Base-by-base conservation (phyloP, 306 rosid genomes). In the Begonia fuchsioides region DNA sequence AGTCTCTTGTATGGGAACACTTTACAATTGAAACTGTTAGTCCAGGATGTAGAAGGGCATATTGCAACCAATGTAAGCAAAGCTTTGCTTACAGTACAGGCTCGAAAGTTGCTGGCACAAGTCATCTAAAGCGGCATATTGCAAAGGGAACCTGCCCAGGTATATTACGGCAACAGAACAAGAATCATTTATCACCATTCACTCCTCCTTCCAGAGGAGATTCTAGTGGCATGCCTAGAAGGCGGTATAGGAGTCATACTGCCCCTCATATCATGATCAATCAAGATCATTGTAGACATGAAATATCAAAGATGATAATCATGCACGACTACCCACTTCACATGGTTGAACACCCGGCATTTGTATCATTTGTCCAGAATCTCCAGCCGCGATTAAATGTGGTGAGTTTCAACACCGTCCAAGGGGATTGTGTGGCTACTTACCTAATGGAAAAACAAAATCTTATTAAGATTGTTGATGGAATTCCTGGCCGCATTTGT, bases 301-400 rank as follows among this genome's bases (percentile, higher is more conserved):
- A 90, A 59, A 79, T 90, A 71, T 81, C 87, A 55, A 75, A 79
- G 74, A 90, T 90, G 97, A 82, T 90, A 43, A 81, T 90, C 39
- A 90, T 81, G 95, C 97, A 90, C n/a, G 97, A 84, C 56, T 90
- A 84, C 74, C 93, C 88, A 13, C 79, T 86, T 58, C 93, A 90
- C 75, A 84, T 90, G 73, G 95, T 90, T 58, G 97, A 90, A 62
- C 88, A 90, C 54, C 78, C 86, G 0, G 90, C 93, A 38, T 90
- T 90, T 76, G 69, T 84, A 54, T 69, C 90, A 50, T 90, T 90
- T 63, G 84, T 79, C 44, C 83, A 72, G 70, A 76, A 72, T 72
- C 88, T 90, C 56, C 93, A 90, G 71, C 97, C 97, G 26, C 78
- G 70, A 46, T 84, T 84, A 78, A 76, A 76, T 44, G 78, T 67